Evolutionary conservation across 495 filamentous ascomycete genomes (phyloP).

Genomic region (Penicillium antarcticum): DNA sequence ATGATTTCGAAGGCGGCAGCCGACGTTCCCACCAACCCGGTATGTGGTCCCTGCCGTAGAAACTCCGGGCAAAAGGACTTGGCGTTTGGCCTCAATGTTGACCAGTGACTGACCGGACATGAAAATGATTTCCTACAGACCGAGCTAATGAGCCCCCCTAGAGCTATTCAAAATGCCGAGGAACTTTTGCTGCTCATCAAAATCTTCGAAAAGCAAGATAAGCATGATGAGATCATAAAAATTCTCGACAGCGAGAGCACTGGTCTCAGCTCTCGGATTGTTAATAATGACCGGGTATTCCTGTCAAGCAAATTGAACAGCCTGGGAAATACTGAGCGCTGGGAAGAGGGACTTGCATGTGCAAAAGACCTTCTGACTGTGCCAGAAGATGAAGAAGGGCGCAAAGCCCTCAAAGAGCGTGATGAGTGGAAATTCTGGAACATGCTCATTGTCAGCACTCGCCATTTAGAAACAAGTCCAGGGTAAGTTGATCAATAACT

Average conservation of each 20-base stretch:
- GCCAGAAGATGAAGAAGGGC: conserved; percentile 27
- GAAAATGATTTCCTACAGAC: conserved; percentile 25
- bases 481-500: conserved; percentile 28
- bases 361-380: conserved; percentile 37
- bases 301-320: conserved; percentile 42
- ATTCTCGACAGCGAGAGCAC: conserved; percentile 50
- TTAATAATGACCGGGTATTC: conserved; percentile 51
- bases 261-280: conserved; percentile 48
- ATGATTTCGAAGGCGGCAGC: conserved; percentile 55
- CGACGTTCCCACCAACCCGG: conserved; percentile 46
- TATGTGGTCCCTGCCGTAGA: conserved; percentile 18
- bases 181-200: conserved; percentile 54
- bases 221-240: conserved; percentile 44
- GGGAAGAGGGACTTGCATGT: conserved; percentile 45
- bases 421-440: conserved; percentile 61
- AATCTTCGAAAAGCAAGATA: conserved; percentile 46
- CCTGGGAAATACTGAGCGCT: conserved; percentile 42
- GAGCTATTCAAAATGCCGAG: conserved; percentile 52
- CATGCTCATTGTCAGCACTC: conserved; percentile 29
- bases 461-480: conserved; percentile 22
- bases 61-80: background rate
- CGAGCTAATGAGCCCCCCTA: conserved; percentile 40
- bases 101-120: background rate
- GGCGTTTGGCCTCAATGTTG: background rate
- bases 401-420: conserved; percentile 38